Evolutionary conservation across 1,139 yeast species (phyloP).

Genomic region (Pneumocystis oryctolagi): DNA sequence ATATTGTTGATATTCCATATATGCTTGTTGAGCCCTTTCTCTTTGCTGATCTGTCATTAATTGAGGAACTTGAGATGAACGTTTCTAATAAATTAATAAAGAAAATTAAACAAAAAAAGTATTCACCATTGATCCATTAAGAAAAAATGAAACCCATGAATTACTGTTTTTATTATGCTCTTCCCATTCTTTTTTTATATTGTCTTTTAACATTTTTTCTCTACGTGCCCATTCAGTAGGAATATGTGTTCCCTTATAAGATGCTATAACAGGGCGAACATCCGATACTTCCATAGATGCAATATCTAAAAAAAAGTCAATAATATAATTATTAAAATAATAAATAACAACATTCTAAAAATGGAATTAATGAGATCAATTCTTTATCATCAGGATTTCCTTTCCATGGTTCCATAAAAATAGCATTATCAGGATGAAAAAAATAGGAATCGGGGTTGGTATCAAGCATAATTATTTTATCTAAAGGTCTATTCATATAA

Average conservation of each 20-base stretch:
- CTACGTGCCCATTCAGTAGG: conserved; percentile 72
- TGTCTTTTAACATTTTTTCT: conserved; percentile 57
- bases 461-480: conserved; percentile 67
- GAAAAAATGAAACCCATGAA: neutral
- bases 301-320: conserved; percentile 22
- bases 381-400: conserved; percentile 68
- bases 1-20: conserved; percentile 66
- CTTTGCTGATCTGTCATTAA: conserved; percentile 86
- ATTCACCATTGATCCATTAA: neutral
- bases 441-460: conserved; percentile 57
- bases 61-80: conserved; percentile 34
- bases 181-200: conserved; percentile 54
- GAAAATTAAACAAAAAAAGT: neutral
- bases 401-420: conserved; percentile 70
- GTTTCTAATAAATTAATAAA: neutral
- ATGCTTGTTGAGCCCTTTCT: conserved; percentile 85
- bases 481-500: conserved; percentile 77
- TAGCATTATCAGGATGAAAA: conserved; percentile 84
- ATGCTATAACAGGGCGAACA: conserved; percentile 70
- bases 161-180: conserved; percentile 19
- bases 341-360: conserved; percentile 51
- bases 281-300: conserved; percentile 86
- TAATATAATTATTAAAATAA: neutral
- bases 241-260: conserved; percentile 49
- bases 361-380: conserved; percentile 68